Base-by-base conservation (phyloP, 2,329 filamentous ascomycete species). In the Aspergillus neotritici region DNA sequence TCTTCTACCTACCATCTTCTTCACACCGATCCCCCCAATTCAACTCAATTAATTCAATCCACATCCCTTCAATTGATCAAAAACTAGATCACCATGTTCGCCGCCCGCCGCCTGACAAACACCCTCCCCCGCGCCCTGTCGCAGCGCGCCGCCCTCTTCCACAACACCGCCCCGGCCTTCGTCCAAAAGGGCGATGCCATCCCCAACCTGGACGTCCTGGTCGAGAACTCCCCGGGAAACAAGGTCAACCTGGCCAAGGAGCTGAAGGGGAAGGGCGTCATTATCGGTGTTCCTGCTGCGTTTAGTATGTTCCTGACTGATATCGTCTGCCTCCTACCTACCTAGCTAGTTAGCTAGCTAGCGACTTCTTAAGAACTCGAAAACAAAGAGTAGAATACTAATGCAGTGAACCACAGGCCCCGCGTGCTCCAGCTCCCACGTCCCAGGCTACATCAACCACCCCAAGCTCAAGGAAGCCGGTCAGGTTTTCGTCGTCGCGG, bases 181-280 rank as follows among this genome's bases (percentile, higher is more conserved):
- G 85, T 97, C 63, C 78, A 85, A 58, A 82, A 82, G 47, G 90
- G 90, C 60, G 89, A 96, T 66, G 70, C 76, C 54, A 75, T 97
- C 43, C 93, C 91, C 34, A 71, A 82, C 67, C 70, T 91, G 45
- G 81, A 89, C 52, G 82, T 86, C 38, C 78, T 95, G 55, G 83
- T 83, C 52, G 86, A 97, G 71, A 78, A 79, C 69, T 89, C 85
- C n/a, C 91, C 91, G 1, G 88, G 86, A 48, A 94, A 89, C 77
- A 93, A 90, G 70, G 82, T 97, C 67, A 91, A 87, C 69, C 77
- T 97, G 47, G 80, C 86, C 55, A 78, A 84, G 51, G 87, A 94
- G 72, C 77, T 94, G 49, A 75, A 75, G 50, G 82, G 79, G 51
- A 86, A 87, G 61, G 88, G 86, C 45, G 70, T 96, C 57, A 84